These are phyloP conservation scores for Ophiosphaerella narmari DNA, from an alignment of 2,329 filamentous ascomycete genomes.

Conservation along the genomic window DNA sequence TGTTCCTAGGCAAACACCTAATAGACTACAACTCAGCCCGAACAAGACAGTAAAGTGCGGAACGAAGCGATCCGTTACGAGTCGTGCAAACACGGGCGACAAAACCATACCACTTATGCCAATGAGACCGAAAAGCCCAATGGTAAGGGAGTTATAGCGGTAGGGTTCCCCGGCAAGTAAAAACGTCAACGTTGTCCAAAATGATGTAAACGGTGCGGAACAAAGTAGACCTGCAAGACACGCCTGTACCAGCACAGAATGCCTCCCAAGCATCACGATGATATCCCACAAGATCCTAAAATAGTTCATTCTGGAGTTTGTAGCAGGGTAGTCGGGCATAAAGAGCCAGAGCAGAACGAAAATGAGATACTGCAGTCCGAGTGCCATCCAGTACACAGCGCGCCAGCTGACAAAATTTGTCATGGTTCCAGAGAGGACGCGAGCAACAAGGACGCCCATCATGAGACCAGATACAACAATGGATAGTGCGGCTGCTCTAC, in stretches of 20 bases:
- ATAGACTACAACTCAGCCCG: constrained; percentile 62
- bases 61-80: constrained; percentile 71
- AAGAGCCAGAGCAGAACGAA: constrained; percentile 68
- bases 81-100: constrained; percentile 70
- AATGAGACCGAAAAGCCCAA: constrained; percentile 79
- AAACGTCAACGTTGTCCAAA: constrained; percentile 81
- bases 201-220: constrained; percentile 65
- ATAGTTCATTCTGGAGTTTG: constrained; percentile 72
- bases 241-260: constrained; percentile 72
- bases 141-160: constrained; percentile 66
- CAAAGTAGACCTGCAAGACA: constrained; percentile 69
- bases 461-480: constrained; percentile 77
- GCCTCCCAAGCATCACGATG: constrained; percentile 63
- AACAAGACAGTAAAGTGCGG: constrained; percentile 70
- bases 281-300: constrained; percentile 69
- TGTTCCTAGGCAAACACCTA: constrained; percentile 69
- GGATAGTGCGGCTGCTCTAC: constrained; percentile 71
- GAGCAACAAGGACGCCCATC: constrained; percentile 75
- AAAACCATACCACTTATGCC: constrained; percentile 71
- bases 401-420: constrained; percentile 77
- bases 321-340: constrained; percentile 80
- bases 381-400: constrained; percentile 76
- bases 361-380: constrained; percentile 72
- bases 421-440: constrained; percentile 75
- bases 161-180: constrained; percentile 73